A percentile compares a stretch with the other conserved stretches of the same genome.
Conservation (phyloP, 768 basidiomycete species). For the Leucocoprinus leucothites region DNA sequence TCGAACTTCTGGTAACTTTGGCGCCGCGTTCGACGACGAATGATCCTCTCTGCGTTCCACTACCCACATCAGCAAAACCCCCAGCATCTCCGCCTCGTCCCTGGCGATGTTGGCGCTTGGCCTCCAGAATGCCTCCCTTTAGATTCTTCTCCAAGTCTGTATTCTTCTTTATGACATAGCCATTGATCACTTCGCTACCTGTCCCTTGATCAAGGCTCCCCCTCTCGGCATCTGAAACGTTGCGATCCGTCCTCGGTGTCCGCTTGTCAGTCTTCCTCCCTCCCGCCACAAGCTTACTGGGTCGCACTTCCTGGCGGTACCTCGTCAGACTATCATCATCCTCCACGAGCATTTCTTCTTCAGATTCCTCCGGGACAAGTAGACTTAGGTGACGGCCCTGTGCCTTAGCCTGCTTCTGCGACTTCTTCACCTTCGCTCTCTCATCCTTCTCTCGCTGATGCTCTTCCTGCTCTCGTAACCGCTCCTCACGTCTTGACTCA, state of each 20-base stretch:
- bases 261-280: conserved; percentile 13
- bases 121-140: neutral
- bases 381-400: neutral
- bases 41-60: neutral
- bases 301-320: neutral
- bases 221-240: conserved; percentile 15
- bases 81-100: neutral
- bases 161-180: conserved; percentile 9
- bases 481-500: conserved; percentile 4
- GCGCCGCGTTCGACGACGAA: conserved; percentile 6
- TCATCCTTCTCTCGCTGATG: neutral
- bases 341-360: neutral
- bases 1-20: conserved; percentile 17
- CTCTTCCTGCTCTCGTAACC: neutral
- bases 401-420: neutral
- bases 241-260: conserved; percentile 25
- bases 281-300: neutral
- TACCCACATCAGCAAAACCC: neutral
- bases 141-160: conserved; percentile 7
- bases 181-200: neutral
- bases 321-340: conserved; percentile 1
- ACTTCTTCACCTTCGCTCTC: conserved; percentile 3
- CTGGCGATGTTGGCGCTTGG: neutral
- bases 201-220: conserved; percentile 16
- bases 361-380: neutral